Evolutionary conservation across 345 rosid species (phyloP).

Genomic region (Gossypioides kirkii): DNA sequence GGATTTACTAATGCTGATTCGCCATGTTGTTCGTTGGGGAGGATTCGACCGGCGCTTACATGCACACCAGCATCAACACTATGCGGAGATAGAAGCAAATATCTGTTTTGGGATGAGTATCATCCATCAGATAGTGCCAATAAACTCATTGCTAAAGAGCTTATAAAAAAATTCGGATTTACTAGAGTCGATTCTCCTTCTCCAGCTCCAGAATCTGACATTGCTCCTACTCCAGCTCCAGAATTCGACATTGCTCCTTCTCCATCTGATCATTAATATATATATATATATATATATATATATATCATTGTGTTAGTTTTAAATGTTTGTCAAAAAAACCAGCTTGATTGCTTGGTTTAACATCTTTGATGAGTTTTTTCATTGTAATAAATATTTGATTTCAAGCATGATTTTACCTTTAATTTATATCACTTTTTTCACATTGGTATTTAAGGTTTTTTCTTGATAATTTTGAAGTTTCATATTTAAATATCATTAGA

Average conservation of each 20-base stretch:
- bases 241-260: background rate
- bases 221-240: constrained; percentile 4
- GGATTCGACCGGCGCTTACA: constrained; percentile 75
- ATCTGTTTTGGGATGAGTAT: constrained; percentile 94
- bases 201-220: constrained; percentile 21
- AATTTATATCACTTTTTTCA: no score
- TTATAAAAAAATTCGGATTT: constrained; percentile 68
- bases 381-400: no score
- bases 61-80: constrained; percentile 75
- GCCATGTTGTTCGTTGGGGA: constrained; percentile 94
- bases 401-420: no score
- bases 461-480: no score
- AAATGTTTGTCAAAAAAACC: background rate
- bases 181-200: constrained; percentile 16
- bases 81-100: constrained; percentile 79
- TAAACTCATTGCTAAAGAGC: constrained; percentile 70
- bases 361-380: background rate
- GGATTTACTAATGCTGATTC: constrained; percentile 74
- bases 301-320: background rate
- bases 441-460: no score
- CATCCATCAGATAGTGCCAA: constrained; percentile 84
- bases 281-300: no score
- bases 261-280: background rate
- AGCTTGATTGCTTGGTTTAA: background rate
- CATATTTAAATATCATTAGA: no score